Conservation (phyloP, 208 protist species). For the Crithidia bombi region DNA sequence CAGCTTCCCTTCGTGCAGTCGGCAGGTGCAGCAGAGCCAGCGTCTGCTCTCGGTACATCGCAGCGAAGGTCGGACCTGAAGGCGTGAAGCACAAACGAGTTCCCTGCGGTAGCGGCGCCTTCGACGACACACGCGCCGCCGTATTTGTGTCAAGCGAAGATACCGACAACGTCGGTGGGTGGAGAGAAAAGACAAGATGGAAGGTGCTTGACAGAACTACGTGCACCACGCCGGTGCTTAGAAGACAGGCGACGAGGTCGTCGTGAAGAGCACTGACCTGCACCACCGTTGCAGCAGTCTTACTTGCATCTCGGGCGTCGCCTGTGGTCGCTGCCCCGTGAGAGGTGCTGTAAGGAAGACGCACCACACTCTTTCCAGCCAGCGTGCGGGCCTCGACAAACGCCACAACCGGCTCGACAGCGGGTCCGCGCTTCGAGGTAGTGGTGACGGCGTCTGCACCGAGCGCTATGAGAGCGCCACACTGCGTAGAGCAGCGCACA, state of each 20-base stretch:
- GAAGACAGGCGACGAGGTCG: constrained; percentile 28
- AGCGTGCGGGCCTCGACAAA: constrained; percentile 38
- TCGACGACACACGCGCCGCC: background rate
- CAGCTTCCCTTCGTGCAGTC: constrained; percentile 12
- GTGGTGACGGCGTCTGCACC: constrained; percentile 31
- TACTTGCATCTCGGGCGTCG: background rate
- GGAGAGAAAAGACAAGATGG: constrained; percentile 32
- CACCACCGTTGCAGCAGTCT: constrained; percentile 1
- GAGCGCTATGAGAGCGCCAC: constrained; percentile 30
- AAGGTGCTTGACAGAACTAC: constrained; percentile 33
- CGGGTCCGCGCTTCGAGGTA: constrained; percentile 1
- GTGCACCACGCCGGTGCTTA: constrained; percentile 33
- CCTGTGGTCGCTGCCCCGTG: background rate
- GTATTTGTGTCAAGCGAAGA: background rate
- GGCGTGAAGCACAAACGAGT: constrained; percentile 27
- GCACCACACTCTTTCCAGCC: constrained; percentile 35
- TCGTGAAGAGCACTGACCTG: constrained; percentile 26
- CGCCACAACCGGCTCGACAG: constrained; percentile 35
- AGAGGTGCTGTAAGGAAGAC: constrained; percentile 14
- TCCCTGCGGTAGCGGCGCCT: background rate
- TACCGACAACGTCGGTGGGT: background rate
- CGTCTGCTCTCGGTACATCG: constrained; percentile 18
- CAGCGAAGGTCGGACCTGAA: constrained; percentile 30
- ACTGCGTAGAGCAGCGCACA: constrained; percentile 29
- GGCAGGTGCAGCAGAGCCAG: constrained; percentile 31